phyloP scores from a whole-genome alignment of 2,329 filamentous ascomycete genomes.

The Dactylellina haptotyla region DNA sequence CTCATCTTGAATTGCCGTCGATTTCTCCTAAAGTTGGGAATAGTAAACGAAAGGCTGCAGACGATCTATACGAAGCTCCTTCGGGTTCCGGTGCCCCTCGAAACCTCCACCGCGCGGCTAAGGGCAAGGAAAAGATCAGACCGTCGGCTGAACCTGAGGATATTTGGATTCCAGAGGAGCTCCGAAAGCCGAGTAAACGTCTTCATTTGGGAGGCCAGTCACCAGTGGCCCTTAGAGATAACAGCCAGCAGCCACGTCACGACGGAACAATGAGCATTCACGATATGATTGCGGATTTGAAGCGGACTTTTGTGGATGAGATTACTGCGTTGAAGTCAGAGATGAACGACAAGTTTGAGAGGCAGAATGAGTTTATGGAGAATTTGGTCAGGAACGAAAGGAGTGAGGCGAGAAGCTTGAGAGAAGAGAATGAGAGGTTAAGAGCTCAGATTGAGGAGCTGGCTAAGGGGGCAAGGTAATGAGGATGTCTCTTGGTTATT shows the following conservation, averaged over 20 bases:
- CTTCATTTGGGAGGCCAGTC: conserved; percentile 28
- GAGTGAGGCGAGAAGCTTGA: conserved; percentile 27
- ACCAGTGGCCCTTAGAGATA: conserved; percentile 3
- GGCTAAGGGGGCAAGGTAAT: conserved; percentile 7
- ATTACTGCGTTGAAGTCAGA: conserved; percentile 38
- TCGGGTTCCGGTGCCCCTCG: not conserved
- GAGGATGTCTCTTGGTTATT: not conserved
- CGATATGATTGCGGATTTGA: conserved; percentile 51
- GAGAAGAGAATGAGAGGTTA: conserved; percentile 43
- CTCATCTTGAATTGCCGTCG: conserved; percentile 30
- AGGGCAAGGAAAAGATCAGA: conserved; percentile 35
- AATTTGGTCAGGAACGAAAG: conserved; percentile 29
- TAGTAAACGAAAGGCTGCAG: conserved; percentile 42
- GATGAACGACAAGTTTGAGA: conserved; percentile 43
- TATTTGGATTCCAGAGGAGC: conserved; percentile 49
- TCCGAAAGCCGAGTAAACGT: conserved; percentile 40
- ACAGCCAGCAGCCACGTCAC: not conserved
- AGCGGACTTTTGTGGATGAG: conserved; percentile 28
- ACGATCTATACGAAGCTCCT: conserved; percentile 23
- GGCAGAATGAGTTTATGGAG: conserved; percentile 46
- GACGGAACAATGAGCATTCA: conserved; percentile 48
- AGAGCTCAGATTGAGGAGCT: conserved; percentile 46
- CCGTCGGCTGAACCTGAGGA: conserved; percentile 26
- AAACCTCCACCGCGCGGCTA: conserved; percentile 4
- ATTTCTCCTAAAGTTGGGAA: conserved; percentile 31